Conservation (phyloP, 768 basidiomycete species). For the Leccinum olivaceopallidum region DNA sequence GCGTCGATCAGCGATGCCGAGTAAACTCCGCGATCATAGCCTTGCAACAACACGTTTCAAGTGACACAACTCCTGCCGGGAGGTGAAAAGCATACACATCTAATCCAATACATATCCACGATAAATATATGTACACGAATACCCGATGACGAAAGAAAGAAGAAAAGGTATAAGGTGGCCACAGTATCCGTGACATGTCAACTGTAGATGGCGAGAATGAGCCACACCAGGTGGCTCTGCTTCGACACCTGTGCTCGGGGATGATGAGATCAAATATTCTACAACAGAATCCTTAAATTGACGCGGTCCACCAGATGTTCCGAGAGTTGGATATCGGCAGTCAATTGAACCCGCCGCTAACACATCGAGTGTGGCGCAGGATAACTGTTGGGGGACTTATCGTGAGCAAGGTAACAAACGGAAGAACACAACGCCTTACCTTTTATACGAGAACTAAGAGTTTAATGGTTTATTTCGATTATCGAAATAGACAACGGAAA, state of each 20-base stretch:
- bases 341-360: background rate
- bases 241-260: background rate
- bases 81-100: background rate
- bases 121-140: background rate
- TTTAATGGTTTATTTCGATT: background rate
- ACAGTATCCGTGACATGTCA: background rate
- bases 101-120: background rate
- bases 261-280: background rate
- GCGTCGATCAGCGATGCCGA: background rate
- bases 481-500: background rate
- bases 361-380: background rate
- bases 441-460: background rate
- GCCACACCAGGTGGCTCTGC: background rate
- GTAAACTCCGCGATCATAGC: background rate
- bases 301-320: background rate
- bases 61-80: background rate
- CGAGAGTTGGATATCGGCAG: background rate
- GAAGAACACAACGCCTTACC: background rate
- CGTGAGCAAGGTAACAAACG: background rate
- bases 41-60: background rate
- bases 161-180: background rate
- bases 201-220: background rate
- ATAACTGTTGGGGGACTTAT: background rate
- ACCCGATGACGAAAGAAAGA: background rate
- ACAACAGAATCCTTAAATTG: background rate